A percentile compares a stretch with the other conserved stretches of the same genome.
These are phyloP conservation scores for Ogataea populi-albae DNA, from an alignment of 805 yeast genomes.

Conservation along the genomic window DNA sequence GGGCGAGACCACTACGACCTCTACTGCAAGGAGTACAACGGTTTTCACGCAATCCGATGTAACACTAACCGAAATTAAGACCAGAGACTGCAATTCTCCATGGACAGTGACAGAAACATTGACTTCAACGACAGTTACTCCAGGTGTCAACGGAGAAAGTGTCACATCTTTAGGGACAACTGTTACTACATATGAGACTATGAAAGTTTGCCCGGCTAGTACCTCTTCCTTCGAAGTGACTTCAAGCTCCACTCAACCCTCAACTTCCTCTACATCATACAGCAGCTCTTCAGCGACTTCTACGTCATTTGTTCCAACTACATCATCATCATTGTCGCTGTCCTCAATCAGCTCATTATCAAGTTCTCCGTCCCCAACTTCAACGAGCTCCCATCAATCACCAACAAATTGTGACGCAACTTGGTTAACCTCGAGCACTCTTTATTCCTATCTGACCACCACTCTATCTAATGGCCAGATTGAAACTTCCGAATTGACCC, in stretches of 20 bases:
- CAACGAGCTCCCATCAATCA: background rate
- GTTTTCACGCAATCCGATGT: conserved; percentile 9
- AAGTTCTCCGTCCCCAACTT: background rate
- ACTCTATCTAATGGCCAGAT: background rate
- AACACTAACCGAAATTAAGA: conserved; percentile 5
- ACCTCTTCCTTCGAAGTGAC: background rate
- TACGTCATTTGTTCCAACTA: conserved; percentile 2
- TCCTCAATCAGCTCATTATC: no score
- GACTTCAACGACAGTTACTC: conserved; percentile 4
- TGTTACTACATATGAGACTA: conserved; percentile 5
- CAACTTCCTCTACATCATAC: conserved; percentile 1
- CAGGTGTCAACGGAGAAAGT: conserved; percentile 8
- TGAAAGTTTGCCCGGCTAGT: conserved; percentile 6
- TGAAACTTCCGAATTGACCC: no score
- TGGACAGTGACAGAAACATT: conserved; percentile 13
- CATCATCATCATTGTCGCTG: background rate
- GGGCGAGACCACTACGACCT: conserved; percentile 11
- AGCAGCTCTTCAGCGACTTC: conserved; percentile 1
- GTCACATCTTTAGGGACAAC: conserved; percentile 5
- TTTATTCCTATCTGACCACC: conserved; percentile 1
- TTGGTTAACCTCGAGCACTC: background rate
- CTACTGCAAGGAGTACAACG: conserved; percentile 7
- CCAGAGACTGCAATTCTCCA: conserved; percentile 19
- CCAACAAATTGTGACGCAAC: no score
- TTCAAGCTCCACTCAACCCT: conserved; percentile 3